Percentiles rank a stretch among this genome's conserved stretches.
Conservation (phyloP, 352 stramenopile genomes). For the Pythium coloratum region DNA sequence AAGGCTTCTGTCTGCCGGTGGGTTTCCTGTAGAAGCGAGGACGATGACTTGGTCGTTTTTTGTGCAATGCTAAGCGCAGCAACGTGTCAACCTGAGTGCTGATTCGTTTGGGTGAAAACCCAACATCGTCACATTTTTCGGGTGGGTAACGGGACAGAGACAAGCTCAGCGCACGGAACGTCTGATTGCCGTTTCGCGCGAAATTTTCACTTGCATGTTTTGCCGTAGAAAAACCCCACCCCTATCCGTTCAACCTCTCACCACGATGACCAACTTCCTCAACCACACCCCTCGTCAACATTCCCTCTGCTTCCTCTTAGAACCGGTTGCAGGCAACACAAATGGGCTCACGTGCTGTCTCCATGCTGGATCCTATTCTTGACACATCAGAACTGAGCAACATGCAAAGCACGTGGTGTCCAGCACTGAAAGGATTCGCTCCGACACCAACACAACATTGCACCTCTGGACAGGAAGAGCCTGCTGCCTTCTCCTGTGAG, state of each 20-base stretch:
- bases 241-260: neutral
- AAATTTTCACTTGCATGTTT: neutral
- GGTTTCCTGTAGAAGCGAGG: neutral
- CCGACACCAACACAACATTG: neutral
- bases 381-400: neutral
- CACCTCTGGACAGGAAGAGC: neutral
- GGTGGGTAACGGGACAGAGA: neutral
- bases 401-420: no score
- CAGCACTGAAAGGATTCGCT: neutral
- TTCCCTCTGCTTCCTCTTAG: neutral
- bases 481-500: neutral
- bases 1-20: neutral
- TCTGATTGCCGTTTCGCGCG: slow-evolving; percentile 10
- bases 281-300: slow-evolving; percentile 1
- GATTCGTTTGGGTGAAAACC: neutral
- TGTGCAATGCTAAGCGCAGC: neutral
- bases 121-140: neutral
- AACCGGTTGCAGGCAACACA: neutral
- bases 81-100: neutral
- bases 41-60: neutral
- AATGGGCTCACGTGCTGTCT: neutral
- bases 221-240: neutral
- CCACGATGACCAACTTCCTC: neutral
- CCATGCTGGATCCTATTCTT: neutral
- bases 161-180: neutral